Evolutionary conservation across 129 eudicot species (phyloP), one percentile per base, ranked within the genome.

Genomic region (Oenanthe sinensis): DNA sequence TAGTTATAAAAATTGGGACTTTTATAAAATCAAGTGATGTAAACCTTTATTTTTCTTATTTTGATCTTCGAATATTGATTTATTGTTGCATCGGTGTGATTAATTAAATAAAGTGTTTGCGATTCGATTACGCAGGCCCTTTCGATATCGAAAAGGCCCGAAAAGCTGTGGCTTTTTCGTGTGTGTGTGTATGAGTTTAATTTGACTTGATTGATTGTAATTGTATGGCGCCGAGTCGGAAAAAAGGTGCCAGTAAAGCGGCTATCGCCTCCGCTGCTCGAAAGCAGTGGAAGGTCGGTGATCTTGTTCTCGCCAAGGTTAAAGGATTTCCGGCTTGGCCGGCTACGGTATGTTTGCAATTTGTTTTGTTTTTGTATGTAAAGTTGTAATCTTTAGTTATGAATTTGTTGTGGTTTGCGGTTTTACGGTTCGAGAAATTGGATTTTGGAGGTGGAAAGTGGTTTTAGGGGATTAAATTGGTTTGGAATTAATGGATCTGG

Each of bases 271-370:
- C 96, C 39, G 98, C 94, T 36, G 96, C 97, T 24, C 76, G 97
- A 62, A 84, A 89, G 84, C 85, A 89, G 90, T 95, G 92, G 96
- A 95, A 95, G 83, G 88, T 92, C 22, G 97, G 99, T 70, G 97
- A 95, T 90, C 99, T 95, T 49, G 97, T 95, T 76, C 96, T 95
- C 26, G 99, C 97, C 4, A 95, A 95, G 87, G 90, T 92, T 80
- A 95, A 95, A 81, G 98, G 98, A 4, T 91, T 90, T 81, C 98
- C 98, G 65, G 94, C 98, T 10, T 95, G 97, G 98, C 98, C 98
- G 46, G 98, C 97, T n/a, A 88, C 87, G 93, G 98, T 95, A 91
- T 72, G 91, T 70, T 28, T 55, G 4, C 2, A 16, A 7, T 12
- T 75, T 49, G 58, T 17, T 50, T 5, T 58, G 6, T 44, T 0